Conservation (phyloP, 2,329 filamentous ascomycete genomes). For the Lecanicillium sp. region DNA sequence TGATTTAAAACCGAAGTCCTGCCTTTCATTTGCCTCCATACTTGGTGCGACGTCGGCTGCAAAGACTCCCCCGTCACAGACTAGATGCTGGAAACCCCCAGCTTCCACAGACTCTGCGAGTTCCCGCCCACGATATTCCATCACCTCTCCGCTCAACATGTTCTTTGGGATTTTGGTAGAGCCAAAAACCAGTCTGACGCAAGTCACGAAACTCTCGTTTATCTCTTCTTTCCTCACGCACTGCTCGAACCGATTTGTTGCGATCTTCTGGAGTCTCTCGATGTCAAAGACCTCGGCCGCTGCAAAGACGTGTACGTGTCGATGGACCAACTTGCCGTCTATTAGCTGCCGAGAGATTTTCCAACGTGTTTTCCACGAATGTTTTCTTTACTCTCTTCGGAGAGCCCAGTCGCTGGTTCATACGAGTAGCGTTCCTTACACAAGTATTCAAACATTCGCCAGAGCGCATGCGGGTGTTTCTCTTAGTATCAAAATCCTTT, state of each 20-base stretch:
- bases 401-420: not conserved
- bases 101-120: not conserved
- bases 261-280: not conserved
- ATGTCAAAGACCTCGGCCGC: not conserved
- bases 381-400: not conserved
- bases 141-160: not conserved
- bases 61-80: not conserved
- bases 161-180: not conserved
- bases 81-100: not conserved
- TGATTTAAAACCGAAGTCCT: too few relatives aligned
- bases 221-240: not conserved
- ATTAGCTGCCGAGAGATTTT: too few relatives aligned
- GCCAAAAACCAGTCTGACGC: not conserved
- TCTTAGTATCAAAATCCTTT: not conserved
- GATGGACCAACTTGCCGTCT: not conserved
- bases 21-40: too few relatives aligned
- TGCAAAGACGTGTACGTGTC: not conserved
- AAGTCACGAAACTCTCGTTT: not conserved
- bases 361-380: too few relatives aligned
- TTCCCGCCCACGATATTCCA: not conserved
- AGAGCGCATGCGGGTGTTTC: not conserved
- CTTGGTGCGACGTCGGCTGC: not conserved
- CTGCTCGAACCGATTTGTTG: not conserved
- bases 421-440: not conserved
- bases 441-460: constrained; percentile 9